These are phyloP conservation scores for Cyathus striatus DNA, from an alignment of 768 basidiomycete genomes.

Conservation along the genomic window DNA sequence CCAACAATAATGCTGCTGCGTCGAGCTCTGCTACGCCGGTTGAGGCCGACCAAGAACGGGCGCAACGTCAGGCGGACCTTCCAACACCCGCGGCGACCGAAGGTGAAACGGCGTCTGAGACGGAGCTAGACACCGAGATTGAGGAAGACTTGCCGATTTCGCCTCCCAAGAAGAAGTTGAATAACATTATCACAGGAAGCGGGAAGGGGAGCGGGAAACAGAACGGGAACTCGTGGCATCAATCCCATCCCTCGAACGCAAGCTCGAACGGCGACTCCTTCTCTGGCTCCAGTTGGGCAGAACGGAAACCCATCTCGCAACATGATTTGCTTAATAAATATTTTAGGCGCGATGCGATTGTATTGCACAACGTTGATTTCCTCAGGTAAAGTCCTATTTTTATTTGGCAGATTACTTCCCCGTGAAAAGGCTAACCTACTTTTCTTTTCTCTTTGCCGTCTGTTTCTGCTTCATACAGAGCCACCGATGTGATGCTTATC, in stretches of 20 bases:
- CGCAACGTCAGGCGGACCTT: conserved; percentile 18
- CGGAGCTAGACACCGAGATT: conserved; percentile 58
- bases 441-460: conserved; percentile 10
- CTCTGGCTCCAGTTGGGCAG: conserved; percentile 9
- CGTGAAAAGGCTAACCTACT: no score
- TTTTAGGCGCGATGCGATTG: conserved; percentile 83
- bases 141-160: conserved; percentile 29
- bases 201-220: no score
- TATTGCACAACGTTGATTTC: conserved; percentile 77
- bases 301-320: conserved; percentile 49
- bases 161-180: conserved; percentile 7
- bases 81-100: conserved; percentile 66
- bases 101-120: conserved; percentile 70
- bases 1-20: conserved; percentile 9
- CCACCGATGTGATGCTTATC: conserved; percentile 78
- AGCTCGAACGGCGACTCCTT: conserved; percentile 19
- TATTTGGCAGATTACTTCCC: no score
- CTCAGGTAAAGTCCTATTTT: conserved; percentile 54
- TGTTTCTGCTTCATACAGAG: conserved; percentile 36
- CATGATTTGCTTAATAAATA: conserved; percentile 90
- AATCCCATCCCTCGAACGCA: conserved; percentile 23
- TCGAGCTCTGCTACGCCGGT: conserved; percentile 12
- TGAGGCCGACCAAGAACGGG: conserved; percentile 10
- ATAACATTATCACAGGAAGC: conserved; percentile 12
- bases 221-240: conserved; percentile 23